Percentiles rank a stretch among this genome's conserved stretches.
Conservation (phyloP, 108 stramenopile genomes). For the Stephanodiscus triporus region DNA sequence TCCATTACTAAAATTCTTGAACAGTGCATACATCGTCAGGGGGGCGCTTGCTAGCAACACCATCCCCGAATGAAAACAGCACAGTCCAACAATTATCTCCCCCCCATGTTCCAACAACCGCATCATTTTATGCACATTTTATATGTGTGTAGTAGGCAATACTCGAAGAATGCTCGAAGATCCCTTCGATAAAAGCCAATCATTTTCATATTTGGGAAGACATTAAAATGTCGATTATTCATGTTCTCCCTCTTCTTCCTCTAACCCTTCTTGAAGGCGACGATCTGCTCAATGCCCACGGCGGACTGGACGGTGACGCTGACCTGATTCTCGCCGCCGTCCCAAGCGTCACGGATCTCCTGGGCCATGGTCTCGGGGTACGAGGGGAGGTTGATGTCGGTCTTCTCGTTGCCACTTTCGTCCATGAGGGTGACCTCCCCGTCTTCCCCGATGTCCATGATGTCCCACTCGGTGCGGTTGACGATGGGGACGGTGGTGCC, state of each 20-base stretch:
- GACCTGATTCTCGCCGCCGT: constrained; percentile 89
- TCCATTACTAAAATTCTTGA: neutral
- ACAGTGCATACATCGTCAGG: neutral
- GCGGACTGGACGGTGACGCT: constrained; percentile 87
- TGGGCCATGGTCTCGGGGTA: constrained; percentile 90
- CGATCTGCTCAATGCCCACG: constrained; percentile 89
- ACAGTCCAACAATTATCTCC: neutral
- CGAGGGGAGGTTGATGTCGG: constrained; percentile 94
- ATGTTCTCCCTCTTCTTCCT: constrained; percentile 13
- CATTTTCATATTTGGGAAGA: neutral
- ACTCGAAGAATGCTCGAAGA: neutral
- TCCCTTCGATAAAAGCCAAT: neutral
- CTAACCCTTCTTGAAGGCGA: constrained; percentile 87
- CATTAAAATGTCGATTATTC: neutral
- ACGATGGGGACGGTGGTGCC: constrained; percentile 98
- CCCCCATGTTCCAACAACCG: neutral
- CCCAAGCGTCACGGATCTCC: constrained; percentile 94
- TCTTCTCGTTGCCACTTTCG: constrained; percentile 97
- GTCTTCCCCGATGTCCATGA: constrained; percentile 97
- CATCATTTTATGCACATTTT: neutral
- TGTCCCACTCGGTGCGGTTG: constrained; percentile 93
- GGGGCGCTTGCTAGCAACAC: neutral
- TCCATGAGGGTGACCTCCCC: constrained; percentile 96
- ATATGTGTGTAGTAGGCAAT: neutral
- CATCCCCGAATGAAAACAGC: neutral